phyloP scores from a whole-genome alignment of 2,329 filamentous ascomycete genomes.

The Pestalotiopsis sp. region DNA sequence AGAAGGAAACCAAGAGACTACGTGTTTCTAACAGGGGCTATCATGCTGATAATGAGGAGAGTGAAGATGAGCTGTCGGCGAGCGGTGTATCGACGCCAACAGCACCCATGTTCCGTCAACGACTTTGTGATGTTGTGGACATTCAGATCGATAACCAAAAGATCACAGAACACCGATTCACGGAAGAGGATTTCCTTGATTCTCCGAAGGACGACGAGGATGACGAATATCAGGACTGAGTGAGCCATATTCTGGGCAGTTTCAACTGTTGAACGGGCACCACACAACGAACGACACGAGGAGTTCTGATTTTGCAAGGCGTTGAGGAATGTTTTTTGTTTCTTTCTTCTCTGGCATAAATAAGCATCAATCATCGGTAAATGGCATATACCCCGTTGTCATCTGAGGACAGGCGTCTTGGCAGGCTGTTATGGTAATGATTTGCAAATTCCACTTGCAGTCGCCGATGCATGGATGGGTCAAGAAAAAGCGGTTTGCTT shows the following conservation, averaged over 20 bases:
- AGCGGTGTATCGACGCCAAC: neutral
- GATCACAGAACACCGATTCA: constrained; percentile 67
- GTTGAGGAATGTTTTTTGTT: neutral
- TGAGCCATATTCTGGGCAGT: neutral
- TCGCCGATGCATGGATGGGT: neutral
- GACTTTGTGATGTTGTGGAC: constrained; percentile 71
- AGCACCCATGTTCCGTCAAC: constrained; percentile 55
- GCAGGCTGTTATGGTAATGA: neutral
- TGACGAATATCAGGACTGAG: constrained; percentile 40
- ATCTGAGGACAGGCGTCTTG: neutral
- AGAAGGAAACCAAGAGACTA: constrained; percentile 23
- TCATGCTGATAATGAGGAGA: constrained; percentile 36
- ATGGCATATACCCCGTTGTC: neutral
- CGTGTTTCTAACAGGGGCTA: constrained; percentile 23
- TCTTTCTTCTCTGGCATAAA: neutral
- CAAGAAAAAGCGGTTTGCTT: neutral
- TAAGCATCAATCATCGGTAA: neutral
- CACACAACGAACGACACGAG: neutral
- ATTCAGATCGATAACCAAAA: constrained; percentile 78
- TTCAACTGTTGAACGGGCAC: neutral
- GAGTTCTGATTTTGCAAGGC: neutral
- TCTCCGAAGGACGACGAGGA: constrained; percentile 59
- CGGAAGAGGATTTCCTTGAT: constrained; percentile 70
- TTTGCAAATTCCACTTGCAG: neutral
- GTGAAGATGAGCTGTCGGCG: constrained; percentile 33